Base-by-base conservation (phyloP, 352 stramenopile genomes). In the Thraustochytrium striatum region DNA sequence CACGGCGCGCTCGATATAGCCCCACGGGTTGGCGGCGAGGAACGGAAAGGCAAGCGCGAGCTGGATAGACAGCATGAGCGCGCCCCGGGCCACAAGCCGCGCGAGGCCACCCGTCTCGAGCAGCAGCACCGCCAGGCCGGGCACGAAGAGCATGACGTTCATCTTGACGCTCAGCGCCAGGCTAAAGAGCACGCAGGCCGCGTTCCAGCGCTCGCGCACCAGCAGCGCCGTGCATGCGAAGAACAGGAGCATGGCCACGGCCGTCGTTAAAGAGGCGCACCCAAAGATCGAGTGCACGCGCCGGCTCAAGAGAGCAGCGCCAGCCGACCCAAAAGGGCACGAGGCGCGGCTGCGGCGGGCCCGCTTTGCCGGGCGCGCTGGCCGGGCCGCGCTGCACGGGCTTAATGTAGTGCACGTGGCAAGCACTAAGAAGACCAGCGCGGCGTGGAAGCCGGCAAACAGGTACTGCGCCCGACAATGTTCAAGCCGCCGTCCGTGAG, bases 161-260 rank as follows among this genome's bases (percentile, higher is more conserved):
- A 99, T 99, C 87, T 99, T 99, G 82, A 99, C 92, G 39, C 91
- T 97, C 8, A 99, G 94, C 21, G 93, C 94, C 33, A 98, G 85
- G 61, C 92, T 98, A 87, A 97, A 99, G 44, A 98, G 52, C 1
- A 95, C 85, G 75, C 36, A 39, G 36, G 13, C 61, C 2, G 39
- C 25, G 19, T 82, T 83, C 87, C 84, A 91, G 61, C 73, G 69
- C 3, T 82, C 84, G 39, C 84, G 85, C 68, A 89, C 84, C 58
- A 94, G 89, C 0, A 94, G n/a, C n/a, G n/a, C n/a, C n/a, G n/a
- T n/a, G n/a, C 94, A 91, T 47, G 96, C 86, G 81, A 97, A 97
- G 16, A 97, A 83, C 30, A 99, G 83, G 83, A 97, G 88, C 92
- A 98, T 98, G 3, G 94, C 92, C 25, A 97, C 85, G 53, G 90